Conservation (phyloP, 2,329 filamentous ascomycete genomes). For the Coleophoma eucalyptorum region DNA sequence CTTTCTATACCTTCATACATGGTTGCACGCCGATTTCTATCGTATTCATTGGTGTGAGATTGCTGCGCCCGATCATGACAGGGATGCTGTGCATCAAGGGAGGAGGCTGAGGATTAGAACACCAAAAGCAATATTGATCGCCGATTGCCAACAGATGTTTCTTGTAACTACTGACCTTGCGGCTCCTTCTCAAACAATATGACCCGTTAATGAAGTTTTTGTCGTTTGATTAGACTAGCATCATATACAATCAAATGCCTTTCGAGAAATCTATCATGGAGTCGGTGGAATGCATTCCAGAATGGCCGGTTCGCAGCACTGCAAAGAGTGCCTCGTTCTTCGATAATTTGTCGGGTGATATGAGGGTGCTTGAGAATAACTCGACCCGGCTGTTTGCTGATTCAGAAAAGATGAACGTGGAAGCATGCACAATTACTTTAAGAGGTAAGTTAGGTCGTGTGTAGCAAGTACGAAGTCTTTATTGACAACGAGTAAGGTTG, state of each 20-base stretch:
- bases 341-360: background rate
- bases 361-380: background rate
- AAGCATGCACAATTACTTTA: background rate
- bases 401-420: background rate
- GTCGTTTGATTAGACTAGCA: no score
- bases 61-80: background rate
- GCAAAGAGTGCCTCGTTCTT: background rate
- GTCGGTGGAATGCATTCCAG: background rate
- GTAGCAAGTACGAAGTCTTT: background rate
- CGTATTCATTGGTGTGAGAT: background rate
- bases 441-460: background rate
- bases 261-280: background rate
- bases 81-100: background rate
- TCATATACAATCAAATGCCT: background rate
- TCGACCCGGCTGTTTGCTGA: background rate
- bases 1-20: no score
- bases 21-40: no score
- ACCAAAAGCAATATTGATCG: no score
- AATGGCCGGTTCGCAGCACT: background rate
- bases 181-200: no score
- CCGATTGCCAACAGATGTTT: no score
- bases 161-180: no score
- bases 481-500: background rate
- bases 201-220: no score
- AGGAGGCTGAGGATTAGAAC: no score